A percentile compares a stretch with the other conserved stretches of the same genome.
Conservation (phyloP, 2,329 filamentous ascomycete genomes). For the Pseudomassariella vexata region DNA sequence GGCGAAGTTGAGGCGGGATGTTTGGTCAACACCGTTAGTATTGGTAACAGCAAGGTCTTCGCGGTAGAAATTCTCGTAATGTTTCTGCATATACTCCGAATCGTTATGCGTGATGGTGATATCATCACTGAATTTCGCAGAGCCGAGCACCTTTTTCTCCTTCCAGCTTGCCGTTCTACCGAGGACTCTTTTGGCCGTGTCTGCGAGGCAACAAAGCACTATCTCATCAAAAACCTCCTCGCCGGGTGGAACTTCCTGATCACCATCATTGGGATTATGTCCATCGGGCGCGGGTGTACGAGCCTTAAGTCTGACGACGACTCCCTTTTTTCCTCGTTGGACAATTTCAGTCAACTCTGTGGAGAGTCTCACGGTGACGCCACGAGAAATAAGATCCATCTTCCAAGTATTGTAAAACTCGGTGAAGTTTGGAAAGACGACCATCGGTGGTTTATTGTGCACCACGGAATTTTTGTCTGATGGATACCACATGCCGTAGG, state of each 20-base stretch:
- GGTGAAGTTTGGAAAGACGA: constrained; percentile 51
- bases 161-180: constrained; percentile 50
- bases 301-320: constrained; percentile 38
- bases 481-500: constrained; percentile 55
- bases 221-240: constrained; percentile 60
- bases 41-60: constrained; percentile 32
- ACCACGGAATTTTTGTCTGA: constrained; percentile 22
- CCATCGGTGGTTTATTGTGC: constrained; percentile 49
- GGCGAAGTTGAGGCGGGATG: constrained; percentile 31
- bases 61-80: constrained; percentile 60
- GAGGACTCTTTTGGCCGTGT: constrained; percentile 58
- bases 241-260: constrained; percentile 29
- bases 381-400: constrained; percentile 39
- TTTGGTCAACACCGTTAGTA: constrained; percentile 29
- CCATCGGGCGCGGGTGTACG: constrained; percentile 24
- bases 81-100: constrained; percentile 56
- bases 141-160: constrained; percentile 64
- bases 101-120: constrained; percentile 67
- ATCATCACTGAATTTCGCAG: constrained; percentile 64
- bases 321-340: constrained; percentile 41
- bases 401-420: constrained; percentile 50
- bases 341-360: constrained; percentile 46
- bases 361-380: constrained; percentile 46
- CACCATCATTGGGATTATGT: constrained; percentile 24
- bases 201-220: constrained; percentile 59